A percentile compares a stretch with the other conserved stretches of the same genome.
Conservation (phyloP, 129 eudicot genomes). For the Arctium lappa region DNA sequence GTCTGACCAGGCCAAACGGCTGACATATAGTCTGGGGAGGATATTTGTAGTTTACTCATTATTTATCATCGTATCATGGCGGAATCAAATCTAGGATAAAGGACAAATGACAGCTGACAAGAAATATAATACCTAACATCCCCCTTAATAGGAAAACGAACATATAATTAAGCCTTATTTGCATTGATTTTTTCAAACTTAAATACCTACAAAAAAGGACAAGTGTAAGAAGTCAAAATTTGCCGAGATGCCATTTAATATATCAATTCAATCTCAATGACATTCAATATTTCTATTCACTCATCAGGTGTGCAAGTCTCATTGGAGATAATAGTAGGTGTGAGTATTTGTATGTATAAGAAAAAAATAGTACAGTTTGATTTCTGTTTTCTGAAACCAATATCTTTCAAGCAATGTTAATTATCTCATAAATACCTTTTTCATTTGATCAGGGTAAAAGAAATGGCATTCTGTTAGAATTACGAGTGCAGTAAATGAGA, state of each 20-base stretch:
- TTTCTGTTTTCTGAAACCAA: background rate
- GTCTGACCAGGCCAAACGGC: background rate
- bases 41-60: background rate
- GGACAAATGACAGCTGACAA: background rate
- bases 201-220: background rate
- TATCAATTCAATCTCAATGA: background rate
- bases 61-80: background rate
- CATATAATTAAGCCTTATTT: background rate
- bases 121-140: background rate
- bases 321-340: background rate
- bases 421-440: background rate
- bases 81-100: background rate
- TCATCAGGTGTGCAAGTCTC: too few species aligned
- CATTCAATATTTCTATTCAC: background rate
- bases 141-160: background rate
- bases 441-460: background rate
- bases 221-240: background rate
- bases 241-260: background rate
- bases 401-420: background rate
- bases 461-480: background rate
- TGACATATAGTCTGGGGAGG: background rate
- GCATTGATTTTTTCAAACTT: background rate
- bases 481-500: background rate
- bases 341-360: background rate
- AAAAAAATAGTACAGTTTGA: background rate